Evolutionary conservation across 768 basidiomycete genomes (phyloP).

Genomic region (Calocera cornea): DNA sequence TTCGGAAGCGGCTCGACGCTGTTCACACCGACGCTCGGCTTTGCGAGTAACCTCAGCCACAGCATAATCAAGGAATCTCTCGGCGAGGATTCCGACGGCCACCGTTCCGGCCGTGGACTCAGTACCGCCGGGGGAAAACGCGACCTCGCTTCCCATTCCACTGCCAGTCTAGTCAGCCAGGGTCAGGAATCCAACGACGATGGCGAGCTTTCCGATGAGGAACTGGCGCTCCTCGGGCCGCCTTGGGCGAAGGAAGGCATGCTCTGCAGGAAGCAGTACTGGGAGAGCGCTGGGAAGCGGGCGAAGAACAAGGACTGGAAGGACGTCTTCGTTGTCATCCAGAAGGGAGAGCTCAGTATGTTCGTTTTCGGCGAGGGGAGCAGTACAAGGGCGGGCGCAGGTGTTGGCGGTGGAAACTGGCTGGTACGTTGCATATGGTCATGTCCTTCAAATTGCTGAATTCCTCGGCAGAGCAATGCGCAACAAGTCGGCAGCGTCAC

Average conservation of each 20-base stretch:
- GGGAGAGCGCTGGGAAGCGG: constrained; percentile 70
- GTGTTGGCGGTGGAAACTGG: constrained; percentile 95
- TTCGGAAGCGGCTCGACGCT: constrained; percentile 37
- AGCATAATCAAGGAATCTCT: constrained; percentile 92
- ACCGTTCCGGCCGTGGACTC: background rate
- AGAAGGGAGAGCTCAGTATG: constrained; percentile 89
- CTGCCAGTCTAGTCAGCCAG: constrained; percentile 43
- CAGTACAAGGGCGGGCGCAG: constrained; percentile 32
- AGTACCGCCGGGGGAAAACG: background rate
- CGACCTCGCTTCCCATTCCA: constrained; percentile 39
- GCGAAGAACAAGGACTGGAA: constrained; percentile 85
- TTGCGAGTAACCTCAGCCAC: constrained; percentile 88
- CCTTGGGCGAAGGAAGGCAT: constrained; percentile 99
- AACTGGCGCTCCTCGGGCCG: constrained; percentile 84
- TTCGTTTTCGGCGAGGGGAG: constrained; percentile 74
- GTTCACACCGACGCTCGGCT: constrained; percentile 79
- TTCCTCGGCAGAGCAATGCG: constrained; percentile 57
- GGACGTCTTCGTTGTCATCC: constrained; percentile 91
- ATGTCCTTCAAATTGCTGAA: constrained; percentile 5
- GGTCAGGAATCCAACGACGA: constrained; percentile 10
- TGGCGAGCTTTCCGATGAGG: constrained; percentile 68
- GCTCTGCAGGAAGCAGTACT: constrained; percentile 87
- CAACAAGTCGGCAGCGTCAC: constrained; percentile 66
- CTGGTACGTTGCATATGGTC: constrained; percentile 46
- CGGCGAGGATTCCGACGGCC: constrained; percentile 54